Conservation (phyloP, 164 flowering plant genomes). For the Brasenia schreberi region DNA sequence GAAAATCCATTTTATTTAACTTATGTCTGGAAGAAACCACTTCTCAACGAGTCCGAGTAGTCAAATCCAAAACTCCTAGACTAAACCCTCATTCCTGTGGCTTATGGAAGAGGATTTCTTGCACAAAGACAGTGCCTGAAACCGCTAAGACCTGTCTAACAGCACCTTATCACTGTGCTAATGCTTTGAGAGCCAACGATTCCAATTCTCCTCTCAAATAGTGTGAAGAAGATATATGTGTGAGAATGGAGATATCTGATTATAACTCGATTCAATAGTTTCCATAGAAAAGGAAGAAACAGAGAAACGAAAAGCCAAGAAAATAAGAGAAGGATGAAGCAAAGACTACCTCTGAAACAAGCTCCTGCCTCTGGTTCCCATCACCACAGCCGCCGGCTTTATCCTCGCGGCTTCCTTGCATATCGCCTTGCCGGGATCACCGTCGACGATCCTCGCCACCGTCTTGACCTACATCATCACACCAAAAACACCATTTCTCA, state of each 20-base stretch:
- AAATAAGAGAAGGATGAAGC: neutral
- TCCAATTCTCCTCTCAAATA: no score
- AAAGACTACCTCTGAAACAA: neutral
- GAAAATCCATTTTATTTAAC: no score
- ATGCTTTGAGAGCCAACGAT: no score
- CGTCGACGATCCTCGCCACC: slow-evolving; percentile 67
- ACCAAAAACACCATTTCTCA: no score
- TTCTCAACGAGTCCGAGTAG: no score
- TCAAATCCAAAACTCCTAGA: no score
- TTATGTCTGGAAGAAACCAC: no score
- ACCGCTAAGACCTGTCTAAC: no score
- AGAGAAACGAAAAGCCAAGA: neutral
- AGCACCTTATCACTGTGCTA: no score
- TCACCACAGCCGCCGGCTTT: slow-evolving; percentile 76
- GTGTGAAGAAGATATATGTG: neutral
- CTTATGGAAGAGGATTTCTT: no score
- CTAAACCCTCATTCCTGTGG: no score
- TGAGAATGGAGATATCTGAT: neutral
- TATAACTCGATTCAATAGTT: neutral
- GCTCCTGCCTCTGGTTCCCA: slow-evolving; percentile 69
- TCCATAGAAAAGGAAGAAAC: neutral
- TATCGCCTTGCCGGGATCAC: slow-evolving; percentile 76
- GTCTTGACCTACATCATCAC: slow-evolving; percentile 37
- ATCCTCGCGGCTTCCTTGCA: slow-evolving; percentile 79
- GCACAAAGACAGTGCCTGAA: no score